Conservation (phyloP, 169 alveolate genomes). For the Cyclospora cayetanensis region DNA sequence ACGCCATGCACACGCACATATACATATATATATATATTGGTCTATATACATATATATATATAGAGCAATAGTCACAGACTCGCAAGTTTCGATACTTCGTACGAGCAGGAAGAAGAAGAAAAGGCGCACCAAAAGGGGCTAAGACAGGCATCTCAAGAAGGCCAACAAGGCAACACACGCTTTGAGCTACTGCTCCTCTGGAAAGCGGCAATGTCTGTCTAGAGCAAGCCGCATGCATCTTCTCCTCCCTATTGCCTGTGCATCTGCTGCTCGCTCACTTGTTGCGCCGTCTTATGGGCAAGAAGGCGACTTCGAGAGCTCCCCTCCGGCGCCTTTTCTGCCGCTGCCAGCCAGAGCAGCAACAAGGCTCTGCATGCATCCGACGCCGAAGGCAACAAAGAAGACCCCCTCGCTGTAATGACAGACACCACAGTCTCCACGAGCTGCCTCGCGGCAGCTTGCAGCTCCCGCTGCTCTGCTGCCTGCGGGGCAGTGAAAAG, state of each 20-base stretch:
- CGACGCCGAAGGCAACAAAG: conserved; percentile 38
- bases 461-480: conserved; percentile 7
- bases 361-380: conserved; percentile 46
- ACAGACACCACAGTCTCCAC: not conserved
- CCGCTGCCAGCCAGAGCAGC: conserved; percentile 38
- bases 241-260: too few relatives aligned
- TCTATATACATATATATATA: not conserved
- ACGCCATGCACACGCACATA: not conserved
- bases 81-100: not conserved
- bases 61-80: not conserved
- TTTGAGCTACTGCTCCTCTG: not conserved
- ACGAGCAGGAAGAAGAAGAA: not conserved
- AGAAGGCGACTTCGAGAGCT: too few relatives aligned
- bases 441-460: not conserved
- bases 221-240: too few relatives aligned
- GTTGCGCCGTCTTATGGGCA: too few relatives aligned
- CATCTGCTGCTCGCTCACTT: too few relatives aligned
- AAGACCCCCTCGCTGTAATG: conserved; percentile 4
- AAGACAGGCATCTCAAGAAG: not conserved
- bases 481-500: not conserved
- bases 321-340: too few relatives aligned
- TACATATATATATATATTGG: not conserved
- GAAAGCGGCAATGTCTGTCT: not conserved
- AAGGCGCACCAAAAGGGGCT: not conserved
- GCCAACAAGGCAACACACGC: not conserved